Evolutionary conservation across 768 basidiomycete species (phyloP).

Genomic region (Coprinellus micaceus): DNA sequence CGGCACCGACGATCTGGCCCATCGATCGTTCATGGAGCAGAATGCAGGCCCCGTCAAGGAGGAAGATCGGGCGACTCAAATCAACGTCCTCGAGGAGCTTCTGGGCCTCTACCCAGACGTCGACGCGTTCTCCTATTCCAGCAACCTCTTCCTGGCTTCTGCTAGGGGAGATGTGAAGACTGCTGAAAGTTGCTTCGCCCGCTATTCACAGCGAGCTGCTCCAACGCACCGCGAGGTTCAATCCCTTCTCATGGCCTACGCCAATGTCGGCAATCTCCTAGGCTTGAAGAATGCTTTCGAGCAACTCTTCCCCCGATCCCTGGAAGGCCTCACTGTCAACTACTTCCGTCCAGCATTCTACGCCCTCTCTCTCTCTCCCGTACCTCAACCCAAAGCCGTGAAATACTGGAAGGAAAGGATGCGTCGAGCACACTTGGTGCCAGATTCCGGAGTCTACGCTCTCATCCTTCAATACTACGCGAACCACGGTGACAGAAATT

Average conservation of each 20-base stretch:
- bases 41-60: not conserved
- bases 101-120: not conserved
- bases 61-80: not conserved
- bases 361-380: constrained; percentile 18
- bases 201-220: not conserved
- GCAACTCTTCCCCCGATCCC: constrained; percentile 44
- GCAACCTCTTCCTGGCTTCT: not conserved
- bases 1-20: not conserved
- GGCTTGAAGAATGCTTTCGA: constrained; percentile 35
- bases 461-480: constrained; percentile 5
- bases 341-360: not conserved
- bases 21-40: not conserved
- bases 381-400: constrained; percentile 49
- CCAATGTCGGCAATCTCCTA: not conserved
- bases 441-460: not conserved
- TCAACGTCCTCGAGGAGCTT: not conserved
- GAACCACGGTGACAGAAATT: not conserved
- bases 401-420: constrained; percentile 44
- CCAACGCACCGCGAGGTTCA: not conserved
- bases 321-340: constrained; percentile 1
- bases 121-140: not conserved
- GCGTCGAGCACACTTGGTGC: not conserved
- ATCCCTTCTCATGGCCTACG: not conserved
- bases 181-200: not conserved
- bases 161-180: not conserved